phyloP scores from a whole-genome alignment of 345 rosid genomes.

The Sisymbrium altissimum region DNA sequence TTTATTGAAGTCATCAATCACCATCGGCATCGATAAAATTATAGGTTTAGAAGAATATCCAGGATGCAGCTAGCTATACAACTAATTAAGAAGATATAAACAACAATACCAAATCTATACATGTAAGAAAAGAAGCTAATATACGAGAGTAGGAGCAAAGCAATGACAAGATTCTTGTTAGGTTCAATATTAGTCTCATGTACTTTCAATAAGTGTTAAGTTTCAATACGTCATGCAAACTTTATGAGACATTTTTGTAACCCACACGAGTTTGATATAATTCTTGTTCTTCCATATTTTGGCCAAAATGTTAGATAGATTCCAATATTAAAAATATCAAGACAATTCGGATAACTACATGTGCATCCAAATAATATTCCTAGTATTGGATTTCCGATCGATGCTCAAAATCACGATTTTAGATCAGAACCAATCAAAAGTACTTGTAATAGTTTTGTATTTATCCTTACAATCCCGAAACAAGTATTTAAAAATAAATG shows the following conservation, averaged over 20 bases:
- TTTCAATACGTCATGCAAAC: conserved; percentile 23
- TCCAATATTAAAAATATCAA: background rate
- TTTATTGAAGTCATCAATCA: too few species aligned
- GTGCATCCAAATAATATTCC: background rate
- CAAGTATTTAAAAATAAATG: background rate
- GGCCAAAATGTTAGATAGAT: background rate
- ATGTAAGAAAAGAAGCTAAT: background rate
- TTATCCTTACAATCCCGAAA: background rate
- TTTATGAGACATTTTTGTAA: conserved; percentile 6
- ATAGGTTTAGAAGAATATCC: background rate
- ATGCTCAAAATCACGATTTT: background rate
- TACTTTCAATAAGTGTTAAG: background rate
- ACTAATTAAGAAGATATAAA: background rate
- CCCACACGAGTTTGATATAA: conserved; percentile 4
- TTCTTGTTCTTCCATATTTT: background rate
- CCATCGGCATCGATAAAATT: background rate
- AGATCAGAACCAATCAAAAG: conserved; percentile 4
- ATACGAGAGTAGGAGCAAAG: background rate
- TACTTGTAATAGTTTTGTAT: background rate
- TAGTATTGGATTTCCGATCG: background rate
- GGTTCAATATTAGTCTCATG: background rate
- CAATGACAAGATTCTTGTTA: background rate
- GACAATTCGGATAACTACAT: background rate
- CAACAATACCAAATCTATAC: background rate
- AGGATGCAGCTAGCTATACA: background rate